phyloP scores from a whole-genome alignment of 371 early-diverging fungal species.

The Mortierella sp. region DNA sequence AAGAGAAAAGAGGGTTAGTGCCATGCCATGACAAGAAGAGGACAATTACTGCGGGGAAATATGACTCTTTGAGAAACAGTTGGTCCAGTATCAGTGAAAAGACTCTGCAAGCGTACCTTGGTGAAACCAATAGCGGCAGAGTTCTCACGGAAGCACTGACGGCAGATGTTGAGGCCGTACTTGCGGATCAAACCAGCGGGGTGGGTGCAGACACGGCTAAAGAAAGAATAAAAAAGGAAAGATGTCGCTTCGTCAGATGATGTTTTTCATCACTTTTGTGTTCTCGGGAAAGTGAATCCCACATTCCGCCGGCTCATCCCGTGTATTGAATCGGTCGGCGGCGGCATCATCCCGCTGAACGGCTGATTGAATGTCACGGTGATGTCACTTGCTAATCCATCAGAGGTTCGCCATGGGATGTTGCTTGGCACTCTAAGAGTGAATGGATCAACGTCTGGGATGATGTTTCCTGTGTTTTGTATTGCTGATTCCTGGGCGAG shows the following conservation, averaged over 20 bases:
- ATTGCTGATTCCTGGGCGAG: not conserved
- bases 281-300: not conserved
- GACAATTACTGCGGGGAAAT: not conserved
- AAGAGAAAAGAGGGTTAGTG: not conserved
- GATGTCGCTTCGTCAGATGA: not conserved
- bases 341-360: not conserved
- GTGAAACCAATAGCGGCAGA: constrained; percentile 98
- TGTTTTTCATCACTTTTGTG: not conserved
- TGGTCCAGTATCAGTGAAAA: not conserved
- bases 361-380: constrained; percentile 3
- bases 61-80: not conserved
- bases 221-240: constrained; percentile 8
- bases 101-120: constrained; percentile 69
- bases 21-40: not conserved
- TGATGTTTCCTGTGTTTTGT: not conserved
- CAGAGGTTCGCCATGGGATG: constrained; percentile 21
- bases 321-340: not conserved
- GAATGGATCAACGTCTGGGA: not conserved
- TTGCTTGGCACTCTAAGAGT: not conserved
- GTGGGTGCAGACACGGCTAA: constrained; percentile 98
- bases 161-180: constrained; percentile 99
- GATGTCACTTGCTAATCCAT: not conserved
- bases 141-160: constrained; percentile 99
- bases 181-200: constrained; percentile 99
- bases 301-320: not conserved